Percentiles rank a stretch among this genome's conserved stretches.
phyloP scores from a whole-genome alignment of 2,329 filamentous ascomycete genomes.

The Pseudogymnoascus sp. region DNA sequence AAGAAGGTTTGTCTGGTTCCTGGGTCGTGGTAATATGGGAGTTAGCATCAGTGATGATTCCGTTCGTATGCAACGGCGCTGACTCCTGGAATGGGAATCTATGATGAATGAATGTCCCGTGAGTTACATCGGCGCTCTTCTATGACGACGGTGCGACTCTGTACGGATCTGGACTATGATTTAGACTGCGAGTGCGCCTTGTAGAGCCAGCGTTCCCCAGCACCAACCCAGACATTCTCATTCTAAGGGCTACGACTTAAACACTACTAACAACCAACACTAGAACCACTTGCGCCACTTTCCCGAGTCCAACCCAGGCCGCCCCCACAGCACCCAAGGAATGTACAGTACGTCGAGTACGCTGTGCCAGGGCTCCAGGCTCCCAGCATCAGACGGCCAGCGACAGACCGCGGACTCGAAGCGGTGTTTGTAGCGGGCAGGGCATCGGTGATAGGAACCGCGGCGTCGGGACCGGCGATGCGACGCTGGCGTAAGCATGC shows the following conservation, averaged over 20 bases:
- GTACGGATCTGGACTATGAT: neutral
- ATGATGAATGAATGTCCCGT: constrained; percentile 1
- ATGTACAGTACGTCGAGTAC: neutral
- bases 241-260: neutral
- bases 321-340: neutral
- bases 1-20: neutral
- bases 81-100: neutral
- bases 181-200: neutral
- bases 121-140: neutral
- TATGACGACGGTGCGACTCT: neutral
- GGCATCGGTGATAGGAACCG: neutral
- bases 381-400: neutral
- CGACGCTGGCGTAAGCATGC: neutral
- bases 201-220: neutral
- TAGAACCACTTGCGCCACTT: neutral
- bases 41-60: neutral
- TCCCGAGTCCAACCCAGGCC: neutral
- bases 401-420: neutral
- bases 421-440: neutral
- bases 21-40: neutral
- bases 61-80: neutral
- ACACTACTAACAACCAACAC: neutral
- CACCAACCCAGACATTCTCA: neutral
- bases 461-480: neutral
- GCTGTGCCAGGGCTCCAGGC: neutral